These are phyloP conservation scores for Colletotrichum musae DNA, from an alignment of 2,329 filamentous ascomycete species.

Conservation along the genomic window DNA sequence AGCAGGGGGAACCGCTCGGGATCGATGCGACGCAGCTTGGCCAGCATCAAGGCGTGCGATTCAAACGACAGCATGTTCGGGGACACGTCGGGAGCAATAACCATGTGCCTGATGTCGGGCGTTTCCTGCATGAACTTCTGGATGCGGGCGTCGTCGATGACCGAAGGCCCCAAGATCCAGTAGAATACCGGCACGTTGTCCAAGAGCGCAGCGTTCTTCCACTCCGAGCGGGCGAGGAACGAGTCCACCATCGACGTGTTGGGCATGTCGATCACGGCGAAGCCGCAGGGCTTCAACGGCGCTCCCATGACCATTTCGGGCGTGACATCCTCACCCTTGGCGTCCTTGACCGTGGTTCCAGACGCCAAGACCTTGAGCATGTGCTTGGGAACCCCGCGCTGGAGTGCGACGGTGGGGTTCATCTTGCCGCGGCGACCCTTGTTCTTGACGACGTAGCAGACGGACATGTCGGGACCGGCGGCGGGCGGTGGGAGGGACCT, in stretches of 20 bases:
- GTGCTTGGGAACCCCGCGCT: constrained; percentile 77
- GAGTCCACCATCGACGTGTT: constrained; percentile 77
- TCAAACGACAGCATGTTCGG: constrained; percentile 82
- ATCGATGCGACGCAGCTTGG: constrained; percentile 81
- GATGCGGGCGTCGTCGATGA: constrained; percentile 75
- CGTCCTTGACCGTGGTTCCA: constrained; percentile 74
- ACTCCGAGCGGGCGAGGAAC: constrained; percentile 81
- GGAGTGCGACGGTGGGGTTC: constrained; percentile 73
- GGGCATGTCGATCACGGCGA: constrained; percentile 87
- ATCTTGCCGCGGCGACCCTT: constrained; percentile 87
- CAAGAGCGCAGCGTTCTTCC: constrained; percentile 76
- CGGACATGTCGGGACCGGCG: constrained; percentile 73
- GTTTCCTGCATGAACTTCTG: constrained; percentile 78
- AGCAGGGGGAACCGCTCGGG: constrained; percentile 80
- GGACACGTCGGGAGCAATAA: constrained; percentile 81
- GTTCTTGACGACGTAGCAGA: constrained; percentile 90
- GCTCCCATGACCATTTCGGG: constrained; percentile 89
- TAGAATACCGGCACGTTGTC: constrained; percentile 77
- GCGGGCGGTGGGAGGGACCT: constrained; percentile 75
- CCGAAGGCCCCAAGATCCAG: constrained; percentile 83
- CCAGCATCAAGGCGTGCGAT: constrained; percentile 75
- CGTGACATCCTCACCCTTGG: constrained; percentile 78
- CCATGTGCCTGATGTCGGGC: constrained; percentile 76
- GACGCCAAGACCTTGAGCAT: constrained; percentile 64
- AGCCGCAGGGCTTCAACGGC: constrained; percentile 76